Base-by-base conservation (phyloP, 179 eudicot species). In the Vitellaria paradoxa region DNA sequence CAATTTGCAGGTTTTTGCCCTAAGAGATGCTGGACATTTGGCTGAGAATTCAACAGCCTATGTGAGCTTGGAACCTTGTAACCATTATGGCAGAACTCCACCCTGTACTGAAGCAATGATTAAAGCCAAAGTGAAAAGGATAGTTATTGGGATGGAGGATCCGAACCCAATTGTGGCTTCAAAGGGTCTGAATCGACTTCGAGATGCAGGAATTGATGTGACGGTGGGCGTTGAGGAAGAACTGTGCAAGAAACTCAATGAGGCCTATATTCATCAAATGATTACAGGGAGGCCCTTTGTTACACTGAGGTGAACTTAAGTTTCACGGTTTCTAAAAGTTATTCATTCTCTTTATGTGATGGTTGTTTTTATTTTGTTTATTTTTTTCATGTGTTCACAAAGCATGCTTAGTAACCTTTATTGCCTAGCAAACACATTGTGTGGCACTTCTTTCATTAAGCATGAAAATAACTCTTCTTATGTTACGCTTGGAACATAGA, bases 61-160 rank as follows among this genome's bases (percentile, higher is more conserved):
- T 84, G 99, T 96, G 86, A 96, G 89, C 73, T 89, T 96, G 83
- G 99, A 96, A 82, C 99, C 99, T 13, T 96, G 99, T 76, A 93
- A 96, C 76, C 99, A 96, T 84, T 87, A 83, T 80, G 99, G 99
- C 3, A 88, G 89, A 83, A 96, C 99, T 62, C 99, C 99, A 6
- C 98, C 99, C 23, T 96, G 99, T 82, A 82, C 92, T 17, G 96
- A 96, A 83, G 98, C 98, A 68, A 77, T 96, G 50, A 88, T 93
- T 67, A 90, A 89, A 81, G 98, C 98, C 61, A 89, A 89, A 81
- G 91, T 96, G 77, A 92, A 88, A 86, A 89, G 87, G 65, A 97
- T 94, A 59, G 99, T 96, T 60, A 82, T 96, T 55, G 99, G 99
- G 61, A 93, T 93, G 99, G 97, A 93, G 75, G 99, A 96, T 81